These are phyloP conservation scores for Petunia axillaris DNA, from an alignment of 257 asterid species.

Conservation along the genomic window DNA sequence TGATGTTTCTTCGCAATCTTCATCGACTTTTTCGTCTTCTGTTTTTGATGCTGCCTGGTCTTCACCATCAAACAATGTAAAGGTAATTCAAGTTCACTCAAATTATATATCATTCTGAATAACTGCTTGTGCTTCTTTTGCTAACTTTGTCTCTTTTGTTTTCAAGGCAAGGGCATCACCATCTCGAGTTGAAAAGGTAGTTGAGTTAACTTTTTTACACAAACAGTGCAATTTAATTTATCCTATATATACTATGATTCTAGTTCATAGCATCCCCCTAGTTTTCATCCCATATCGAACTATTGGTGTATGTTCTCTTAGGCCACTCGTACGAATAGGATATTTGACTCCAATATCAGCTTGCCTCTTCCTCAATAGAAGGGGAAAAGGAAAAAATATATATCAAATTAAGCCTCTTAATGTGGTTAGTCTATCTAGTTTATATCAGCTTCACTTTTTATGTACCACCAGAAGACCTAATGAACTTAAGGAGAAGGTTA, in stretches of 20 bases:
- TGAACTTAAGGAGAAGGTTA: neutral
- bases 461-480: neutral
- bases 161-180: constrained; percentile 58
- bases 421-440: neutral
- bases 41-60: constrained; percentile 50
- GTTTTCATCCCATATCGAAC: too few species aligned
- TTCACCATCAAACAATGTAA: constrained; percentile 48
- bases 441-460: neutral
- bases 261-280: neutral
- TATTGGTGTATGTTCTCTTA: too few species aligned
- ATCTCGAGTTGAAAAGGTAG: constrained; percentile 70
- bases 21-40: constrained; percentile 64
- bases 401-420: neutral
- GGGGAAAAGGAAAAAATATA: neutral
- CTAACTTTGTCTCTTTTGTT: constrained; percentile 35
- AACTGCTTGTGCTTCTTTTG: neutral
- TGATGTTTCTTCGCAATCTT: constrained; percentile 75
- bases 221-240: too few species aligned
- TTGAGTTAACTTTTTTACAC: neutral
- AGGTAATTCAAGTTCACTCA: constrained; percentile 14
- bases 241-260: neutral
- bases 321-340: neutral
- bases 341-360: neutral
- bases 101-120: neutral
- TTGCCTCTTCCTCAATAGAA: neutral